Percentiles rank a stretch among this genome's conserved stretches.
phyloP scores from a whole-genome alignment of 2,329 filamentous ascomycete genomes.

The Talaromyces funiculosus region DNA sequence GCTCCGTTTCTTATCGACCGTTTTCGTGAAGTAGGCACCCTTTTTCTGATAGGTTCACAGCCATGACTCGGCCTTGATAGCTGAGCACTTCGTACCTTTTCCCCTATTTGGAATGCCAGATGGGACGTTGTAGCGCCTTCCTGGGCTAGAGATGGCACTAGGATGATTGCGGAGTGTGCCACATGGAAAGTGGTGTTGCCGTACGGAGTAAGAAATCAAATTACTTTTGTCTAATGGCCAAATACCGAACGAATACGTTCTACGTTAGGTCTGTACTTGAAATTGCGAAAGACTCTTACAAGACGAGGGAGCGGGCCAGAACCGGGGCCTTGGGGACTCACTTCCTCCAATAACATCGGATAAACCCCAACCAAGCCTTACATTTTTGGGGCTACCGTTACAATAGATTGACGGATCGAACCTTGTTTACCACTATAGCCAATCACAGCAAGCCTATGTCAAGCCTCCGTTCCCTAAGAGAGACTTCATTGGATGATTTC shows the following conservation, averaged over 20 bases:
- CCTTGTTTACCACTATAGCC: not conserved
- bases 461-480: not conserved
- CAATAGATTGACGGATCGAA: not conserved
- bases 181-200: not conserved
- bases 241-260: not conserved
- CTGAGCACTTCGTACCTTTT: not conserved
- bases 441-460: not conserved
- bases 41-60: not conserved
- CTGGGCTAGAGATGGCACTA: not conserved
- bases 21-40: not conserved
- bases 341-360: not conserved
- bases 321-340: not conserved
- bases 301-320: not conserved
- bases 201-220: not conserved
- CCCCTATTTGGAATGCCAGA: not conserved
- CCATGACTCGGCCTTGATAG: not conserved
- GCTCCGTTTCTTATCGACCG: not conserved
- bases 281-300: not conserved
- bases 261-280: not conserved
- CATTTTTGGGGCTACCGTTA: constrained; percentile 2
- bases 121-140: not conserved
- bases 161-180: not conserved
- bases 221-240: not conserved
- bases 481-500: not conserved
- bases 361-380: no score